Percentiles rank a stretch among this genome's conserved stretches.
phyloP scores from a whole-genome alignment of 75 land plant species.

The Larix kaempferi region DNA sequence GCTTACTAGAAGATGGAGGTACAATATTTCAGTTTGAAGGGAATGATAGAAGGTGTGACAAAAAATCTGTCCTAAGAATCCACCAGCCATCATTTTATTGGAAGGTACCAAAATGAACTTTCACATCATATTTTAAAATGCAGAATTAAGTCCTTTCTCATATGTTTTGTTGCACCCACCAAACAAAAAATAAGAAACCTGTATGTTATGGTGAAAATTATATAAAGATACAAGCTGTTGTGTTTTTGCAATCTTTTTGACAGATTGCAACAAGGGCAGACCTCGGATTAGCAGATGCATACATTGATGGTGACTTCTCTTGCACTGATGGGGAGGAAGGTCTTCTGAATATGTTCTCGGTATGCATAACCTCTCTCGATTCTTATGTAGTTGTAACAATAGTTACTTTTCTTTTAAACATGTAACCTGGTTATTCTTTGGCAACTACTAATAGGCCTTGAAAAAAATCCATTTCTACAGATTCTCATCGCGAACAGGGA shows the following conservation, averaged over 20 bases:
- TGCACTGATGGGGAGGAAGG: slow-evolving; percentile 70
- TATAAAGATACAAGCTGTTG: background rate
- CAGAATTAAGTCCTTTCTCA: background rate
- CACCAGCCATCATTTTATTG: slow-evolving; percentile 83
- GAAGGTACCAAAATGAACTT: slow-evolving; percentile 52
- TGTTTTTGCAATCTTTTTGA: background rate
- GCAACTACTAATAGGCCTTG: background rate
- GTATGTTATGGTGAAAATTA: background rate
- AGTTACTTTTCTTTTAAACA: background rate
- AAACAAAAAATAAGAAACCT: background rate
- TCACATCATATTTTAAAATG: background rate
- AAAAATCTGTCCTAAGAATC: slow-evolving; percentile 45
- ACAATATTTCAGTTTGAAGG: slow-evolving; percentile 62
- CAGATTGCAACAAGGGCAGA: slow-evolving; percentile 85
- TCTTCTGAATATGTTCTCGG: slow-evolving; percentile 41
- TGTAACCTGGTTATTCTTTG: background rate
- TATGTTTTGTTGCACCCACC: background rate
- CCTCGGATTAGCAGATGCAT: slow-evolving; percentile 94
- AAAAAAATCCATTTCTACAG: slow-evolving; percentile 31
- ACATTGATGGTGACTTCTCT: slow-evolving; percentile 84
- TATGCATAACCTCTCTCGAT: background rate
- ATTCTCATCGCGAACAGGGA: slow-evolving; percentile 71
- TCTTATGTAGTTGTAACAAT: background rate
- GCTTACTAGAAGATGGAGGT: slow-evolving; percentile 90
- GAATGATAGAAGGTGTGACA: slow-evolving; percentile 19